Conservation (phyloP, 2,329 filamentous ascomycete species). For the Phialophora expanda region DNA sequence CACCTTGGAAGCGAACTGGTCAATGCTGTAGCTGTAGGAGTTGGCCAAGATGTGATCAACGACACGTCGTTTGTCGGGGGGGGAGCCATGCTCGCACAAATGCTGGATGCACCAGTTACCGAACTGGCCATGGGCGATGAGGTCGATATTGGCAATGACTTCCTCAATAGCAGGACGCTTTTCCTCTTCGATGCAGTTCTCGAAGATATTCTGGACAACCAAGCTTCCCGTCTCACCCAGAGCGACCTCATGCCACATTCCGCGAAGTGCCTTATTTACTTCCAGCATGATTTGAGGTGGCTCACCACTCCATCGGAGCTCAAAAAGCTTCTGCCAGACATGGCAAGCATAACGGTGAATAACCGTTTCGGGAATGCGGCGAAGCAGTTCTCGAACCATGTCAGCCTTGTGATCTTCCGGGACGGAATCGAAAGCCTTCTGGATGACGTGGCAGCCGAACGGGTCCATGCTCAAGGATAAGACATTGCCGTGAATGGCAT, state of each 20-base stretch:
- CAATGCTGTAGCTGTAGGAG: conserved; percentile 95
- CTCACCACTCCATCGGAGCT: conserved; percentile 91
- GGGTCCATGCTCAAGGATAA: conserved; percentile 96
- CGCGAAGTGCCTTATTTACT: conserved; percentile 87
- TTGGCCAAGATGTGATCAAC: conserved; percentile 94
- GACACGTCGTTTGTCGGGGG: conserved; percentile 87
- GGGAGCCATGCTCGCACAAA: conserved; percentile 93
- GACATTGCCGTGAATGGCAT: conserved; percentile 91
- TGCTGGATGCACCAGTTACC: conserved; percentile 99
- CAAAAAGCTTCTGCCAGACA: conserved; percentile 99
- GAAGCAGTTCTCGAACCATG: conserved; percentile 97
- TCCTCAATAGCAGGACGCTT: conserved; percentile 98
- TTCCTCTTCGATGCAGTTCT: conserved; percentile 98
- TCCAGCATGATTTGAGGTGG: conserved; percentile 98
- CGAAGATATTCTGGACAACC: conserved; percentile 99
- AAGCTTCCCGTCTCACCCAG: conserved; percentile 95
- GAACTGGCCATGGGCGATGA: conserved; percentile 96
- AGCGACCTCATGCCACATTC: conserved; percentile 99
- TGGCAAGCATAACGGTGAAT: conserved; percentile 99
- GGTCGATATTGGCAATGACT: conserved; percentile 91
- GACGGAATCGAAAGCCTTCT: conserved; percentile 98
- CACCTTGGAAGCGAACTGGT: conserved; percentile 98
- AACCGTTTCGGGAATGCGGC: conserved; percentile 94
- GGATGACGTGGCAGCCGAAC: conserved; percentile 96
- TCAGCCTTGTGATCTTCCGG: conserved; percentile 97